These are phyloP conservation scores for Paraphaeosphaeria sporulosa DNA, from an alignment of 2,329 filamentous ascomycete species.

Conservation along the genomic window DNA sequence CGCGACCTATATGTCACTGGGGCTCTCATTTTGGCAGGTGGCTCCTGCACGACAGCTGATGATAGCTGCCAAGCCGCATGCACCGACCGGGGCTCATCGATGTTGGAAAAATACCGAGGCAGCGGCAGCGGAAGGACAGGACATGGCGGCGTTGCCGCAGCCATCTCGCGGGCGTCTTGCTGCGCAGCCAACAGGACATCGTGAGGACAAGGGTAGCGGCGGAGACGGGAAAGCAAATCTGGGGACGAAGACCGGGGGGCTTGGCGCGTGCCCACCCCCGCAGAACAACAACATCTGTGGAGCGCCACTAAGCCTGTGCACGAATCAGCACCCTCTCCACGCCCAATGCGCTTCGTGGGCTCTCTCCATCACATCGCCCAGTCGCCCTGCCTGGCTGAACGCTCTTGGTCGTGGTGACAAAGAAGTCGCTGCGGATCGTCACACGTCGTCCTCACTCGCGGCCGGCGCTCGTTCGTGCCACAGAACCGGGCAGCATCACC, in stretches of 20 bases:
- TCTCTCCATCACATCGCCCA: neutral
- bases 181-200: neutral
- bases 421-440: neutral
- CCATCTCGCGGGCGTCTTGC: neutral
- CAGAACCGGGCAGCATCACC: neutral
- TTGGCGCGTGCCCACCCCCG: slow-evolving; percentile 6
- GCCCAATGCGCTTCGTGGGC: neutral
- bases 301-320: slow-evolving; percentile 3
- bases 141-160: slow-evolving; percentile 3
- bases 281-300: neutral
- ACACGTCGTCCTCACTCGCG: neutral
- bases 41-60: slow-evolving; percentile 2
- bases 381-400: neutral
- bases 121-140: slow-evolving; percentile 9
- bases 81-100: neutral
- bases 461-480: neutral
- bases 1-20: slow-evolving; percentile 19
- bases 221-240: slow-evolving; percentile 6
- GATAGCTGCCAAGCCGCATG: slow-evolving; percentile 4
- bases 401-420: neutral
- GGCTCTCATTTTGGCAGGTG: slow-evolving; percentile 12
- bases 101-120: slow-evolving; percentile 19
- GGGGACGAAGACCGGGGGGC: slow-evolving; percentile 6
- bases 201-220: neutral
- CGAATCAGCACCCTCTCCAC: neutral